phyloP scores from a whole-genome alignment of 2,329 filamentous ascomycete genomes.

The Exserohilum turcica region DNA sequence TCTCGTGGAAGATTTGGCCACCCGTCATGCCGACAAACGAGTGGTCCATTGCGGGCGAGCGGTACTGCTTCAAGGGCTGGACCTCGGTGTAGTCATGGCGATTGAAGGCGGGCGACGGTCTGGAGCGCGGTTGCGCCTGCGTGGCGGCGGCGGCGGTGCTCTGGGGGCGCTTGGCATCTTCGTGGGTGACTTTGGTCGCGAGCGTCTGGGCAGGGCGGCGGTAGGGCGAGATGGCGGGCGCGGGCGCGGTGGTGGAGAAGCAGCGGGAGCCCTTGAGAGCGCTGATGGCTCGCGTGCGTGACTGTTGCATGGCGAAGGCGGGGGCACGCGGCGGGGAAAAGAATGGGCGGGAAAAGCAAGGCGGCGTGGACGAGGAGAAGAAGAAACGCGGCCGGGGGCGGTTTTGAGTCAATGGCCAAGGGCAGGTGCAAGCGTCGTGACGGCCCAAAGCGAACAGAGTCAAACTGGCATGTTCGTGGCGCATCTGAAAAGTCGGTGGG shows the following conservation, averaged over 20 bases:
- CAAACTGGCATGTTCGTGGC: constrained; percentile 15
- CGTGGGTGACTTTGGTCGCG: constrained; percentile 40
- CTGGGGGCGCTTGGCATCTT: constrained; percentile 50
- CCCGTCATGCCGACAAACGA: constrained; percentile 90
- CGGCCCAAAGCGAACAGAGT: no score
- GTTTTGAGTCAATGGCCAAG: constrained; percentile 30
- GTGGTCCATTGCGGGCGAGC: constrained; percentile 58
- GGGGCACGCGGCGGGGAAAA: constrained; percentile 16
- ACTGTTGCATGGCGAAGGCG: constrained; percentile 42
- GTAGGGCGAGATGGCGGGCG: constrained; percentile 53
- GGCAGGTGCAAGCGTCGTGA: no score
- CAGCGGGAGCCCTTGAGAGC: constrained; percentile 48
- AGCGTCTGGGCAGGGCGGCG: constrained; percentile 42
- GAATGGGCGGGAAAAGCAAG: constrained; percentile 9
- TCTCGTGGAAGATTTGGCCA: constrained; percentile 97
- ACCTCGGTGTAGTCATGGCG: constrained; percentile 52
- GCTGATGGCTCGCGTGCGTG: constrained; percentile 43
- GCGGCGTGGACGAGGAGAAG: constrained; percentile 4
- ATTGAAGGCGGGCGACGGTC: constrained; percentile 58
- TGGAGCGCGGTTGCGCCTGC: constrained; percentile 28
- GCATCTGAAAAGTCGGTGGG: constrained; percentile 19
- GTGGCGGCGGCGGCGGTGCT: constrained; percentile 50
- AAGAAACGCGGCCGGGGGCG: not conserved
- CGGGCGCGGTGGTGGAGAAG: constrained; percentile 51
- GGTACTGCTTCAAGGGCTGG: constrained; percentile 54